Percentiles rank a stretch among this genome's conserved stretches.
Evolutionary conservation across 2,329 filamentous ascomycete species (phyloP).

Genomic region (Amphichorda felina): DNA sequence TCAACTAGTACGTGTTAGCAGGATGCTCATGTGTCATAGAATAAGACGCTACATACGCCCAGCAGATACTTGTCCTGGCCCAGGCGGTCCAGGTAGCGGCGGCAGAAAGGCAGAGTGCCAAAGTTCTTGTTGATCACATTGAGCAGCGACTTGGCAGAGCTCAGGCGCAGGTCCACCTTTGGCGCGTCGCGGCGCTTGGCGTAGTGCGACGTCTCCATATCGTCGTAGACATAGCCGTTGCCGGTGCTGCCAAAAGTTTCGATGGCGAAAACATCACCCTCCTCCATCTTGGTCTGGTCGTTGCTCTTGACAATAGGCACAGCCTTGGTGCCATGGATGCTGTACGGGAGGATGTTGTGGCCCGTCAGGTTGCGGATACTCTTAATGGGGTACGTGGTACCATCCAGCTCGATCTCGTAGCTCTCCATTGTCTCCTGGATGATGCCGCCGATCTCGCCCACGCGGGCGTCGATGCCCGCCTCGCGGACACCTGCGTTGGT

Average conservation of each 20-base stretch:
- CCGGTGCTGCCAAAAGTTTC: slow-evolving; percentile 94
- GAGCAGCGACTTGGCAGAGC: slow-evolving; percentile 74
- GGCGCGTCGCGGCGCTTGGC: slow-evolving; percentile 62
- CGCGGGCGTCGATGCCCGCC: slow-evolving; percentile 83
- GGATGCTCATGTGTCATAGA: background rate
- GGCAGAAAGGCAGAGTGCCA: slow-evolving; percentile 81
- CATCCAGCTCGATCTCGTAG: slow-evolving; percentile 77
- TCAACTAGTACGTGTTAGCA: slow-evolving; percentile 42
- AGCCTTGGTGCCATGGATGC: slow-evolving; percentile 86
- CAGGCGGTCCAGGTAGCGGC: slow-evolving; percentile 83
- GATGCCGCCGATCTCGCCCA: slow-evolving; percentile 71
- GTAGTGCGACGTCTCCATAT: slow-evolving; percentile 86
- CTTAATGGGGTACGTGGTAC: slow-evolving; percentile 69
- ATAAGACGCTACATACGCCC: slow-evolving; percentile 46
- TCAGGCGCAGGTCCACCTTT: slow-evolving; percentile 63
- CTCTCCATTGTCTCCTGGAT: slow-evolving; percentile 93
- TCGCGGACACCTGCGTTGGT: slow-evolving; percentile 75
- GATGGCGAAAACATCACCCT: slow-evolving; percentile 89
- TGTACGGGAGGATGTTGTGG: slow-evolving; percentile 80
- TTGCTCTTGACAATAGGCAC: slow-evolving; percentile 86
- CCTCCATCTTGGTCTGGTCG: slow-evolving; percentile 93
- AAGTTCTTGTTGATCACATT: slow-evolving; percentile 95
- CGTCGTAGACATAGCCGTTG: slow-evolving; percentile 76
- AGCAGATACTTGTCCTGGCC: slow-evolving; percentile 91
- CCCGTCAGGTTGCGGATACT: slow-evolving; percentile 79